phyloP scores from a whole-genome alignment of 768 basidiomycete genomes.

The Suillus subaureus region DNA sequence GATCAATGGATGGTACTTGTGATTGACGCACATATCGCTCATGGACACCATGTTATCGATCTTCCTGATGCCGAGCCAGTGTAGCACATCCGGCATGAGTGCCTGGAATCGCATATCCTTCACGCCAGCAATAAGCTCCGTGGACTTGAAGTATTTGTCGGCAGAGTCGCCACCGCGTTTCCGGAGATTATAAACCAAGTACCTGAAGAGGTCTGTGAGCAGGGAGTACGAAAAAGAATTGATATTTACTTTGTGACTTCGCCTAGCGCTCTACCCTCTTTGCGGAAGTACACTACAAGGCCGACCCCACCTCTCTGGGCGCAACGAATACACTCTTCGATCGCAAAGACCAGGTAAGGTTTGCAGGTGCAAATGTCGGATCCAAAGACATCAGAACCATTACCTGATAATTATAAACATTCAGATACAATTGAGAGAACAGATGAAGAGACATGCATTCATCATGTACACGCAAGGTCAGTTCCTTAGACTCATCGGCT shows the following conservation, averaged over 20 bases:
- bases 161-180: slow-evolving; percentile 94
- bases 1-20: slow-evolving; percentile 3
- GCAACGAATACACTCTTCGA: slow-evolving; percentile 87
- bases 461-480: slow-evolving; percentile 90
- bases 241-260: slow-evolving; percentile 83
- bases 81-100: slow-evolving; percentile 94
- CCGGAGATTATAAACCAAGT: slow-evolving; percentile 94
- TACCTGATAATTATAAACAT: slow-evolving; percentile 48
- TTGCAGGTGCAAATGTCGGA: slow-evolving; percentile 94
- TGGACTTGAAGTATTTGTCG: slow-evolving; percentile 91
- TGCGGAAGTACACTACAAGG: slow-evolving; percentile 91
- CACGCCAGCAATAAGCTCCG: slow-evolving; percentile 92
- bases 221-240: neutral
- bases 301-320: slow-evolving; percentile 89
- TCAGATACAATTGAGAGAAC: neutral
- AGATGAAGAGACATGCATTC: slow-evolving; percentile 63
- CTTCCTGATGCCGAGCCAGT: slow-evolving; percentile 92
- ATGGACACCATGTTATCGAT: slow-evolving; percentile 89
- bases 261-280: slow-evolving; percentile 90
- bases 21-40: slow-evolving; percentile 71
- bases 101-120: slow-evolving; percentile 96
- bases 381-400: slow-evolving; percentile 95
- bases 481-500: slow-evolving; percentile 72
- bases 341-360: slow-evolving; percentile 89
- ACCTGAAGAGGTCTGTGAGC: slow-evolving; percentile 44